These are phyloP conservation scores for Protea cynaroides DNA, from an alignment of 164 flowering plant species.

Conservation along the genomic window DNA sequence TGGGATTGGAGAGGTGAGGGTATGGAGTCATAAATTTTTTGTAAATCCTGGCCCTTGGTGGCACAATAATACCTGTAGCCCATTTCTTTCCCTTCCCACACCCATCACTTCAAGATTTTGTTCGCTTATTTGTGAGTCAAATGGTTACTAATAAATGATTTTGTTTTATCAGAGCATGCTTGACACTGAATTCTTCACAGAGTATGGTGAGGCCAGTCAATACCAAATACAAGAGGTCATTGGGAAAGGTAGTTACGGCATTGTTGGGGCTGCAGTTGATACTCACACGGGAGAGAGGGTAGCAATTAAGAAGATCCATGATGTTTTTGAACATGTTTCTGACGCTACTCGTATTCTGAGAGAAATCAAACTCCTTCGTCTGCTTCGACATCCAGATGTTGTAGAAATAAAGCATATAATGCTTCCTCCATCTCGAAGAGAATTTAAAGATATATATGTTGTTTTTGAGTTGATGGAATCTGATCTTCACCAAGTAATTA, in stretches of 20 bases:
- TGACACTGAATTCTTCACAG: conserved; percentile 69
- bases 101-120: background rate
- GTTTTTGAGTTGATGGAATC: conserved; percentile 88
- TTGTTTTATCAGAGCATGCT: conserved; percentile 5
- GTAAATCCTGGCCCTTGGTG: no score
- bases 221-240: conserved; percentile 66
- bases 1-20: no score
- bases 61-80: no score
- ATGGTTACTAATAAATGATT: background rate
- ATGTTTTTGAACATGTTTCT: conserved; percentile 85
- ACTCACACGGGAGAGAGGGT: conserved; percentile 68
- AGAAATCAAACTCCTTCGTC: conserved; percentile 80
- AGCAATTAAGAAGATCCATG: conserved; percentile 79
- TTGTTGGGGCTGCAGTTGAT: conserved; percentile 73
- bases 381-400: conserved; percentile 75
- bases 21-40: no score
- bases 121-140: background rate
- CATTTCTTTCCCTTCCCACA: background rate
- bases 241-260: conserved; percentile 83
- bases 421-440: conserved; percentile 84
- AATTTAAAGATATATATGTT: conserved; percentile 70
- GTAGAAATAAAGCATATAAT: conserved; percentile 83
- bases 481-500: conserved; percentile 84
- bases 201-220: conserved; percentile 72
- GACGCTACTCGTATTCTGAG: conserved; percentile 78